These are phyloP conservation scores for Scytalidium sp. DNA, from an alignment of 2,329 filamentous ascomycete species.

Conservation along the genomic window DNA sequence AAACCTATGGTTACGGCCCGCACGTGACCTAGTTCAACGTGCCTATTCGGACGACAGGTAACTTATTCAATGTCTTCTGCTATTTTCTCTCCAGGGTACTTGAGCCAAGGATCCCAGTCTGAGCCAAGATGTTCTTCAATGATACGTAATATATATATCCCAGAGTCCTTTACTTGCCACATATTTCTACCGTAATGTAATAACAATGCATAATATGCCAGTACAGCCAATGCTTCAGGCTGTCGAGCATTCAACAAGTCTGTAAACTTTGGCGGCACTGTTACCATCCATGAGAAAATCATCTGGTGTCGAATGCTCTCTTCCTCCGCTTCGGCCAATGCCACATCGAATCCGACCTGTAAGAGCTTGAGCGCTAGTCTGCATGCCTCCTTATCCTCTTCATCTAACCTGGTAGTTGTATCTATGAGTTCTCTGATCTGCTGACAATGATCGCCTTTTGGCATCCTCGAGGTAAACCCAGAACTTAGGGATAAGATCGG, in stretches of 20 bases:
- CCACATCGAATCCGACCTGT: conserved; percentile 22
- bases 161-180: conserved; percentile 26
- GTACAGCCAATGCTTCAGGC: conserved; percentile 24
- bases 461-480: conserved; percentile 12
- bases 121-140: conserved; percentile 3
- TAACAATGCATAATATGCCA: conserved; percentile 26
- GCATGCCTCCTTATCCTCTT: conserved; percentile 23
- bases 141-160: neutral
- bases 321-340: conserved; percentile 9
- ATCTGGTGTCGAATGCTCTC: conserved; percentile 17
- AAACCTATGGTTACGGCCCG: too few relatives aligned
- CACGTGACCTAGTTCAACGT: too few relatives aligned
- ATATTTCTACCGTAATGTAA: conserved; percentile 22
- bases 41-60: too few relatives aligned
- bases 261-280: conserved; percentile 20
- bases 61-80: too few relatives aligned
- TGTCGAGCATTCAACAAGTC: conserved; percentile 16
- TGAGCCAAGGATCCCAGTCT: conserved; percentile 3
- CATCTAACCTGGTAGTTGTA: conserved; percentile 8
- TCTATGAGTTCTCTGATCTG: conserved; percentile 19
- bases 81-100: conserved; percentile 1
- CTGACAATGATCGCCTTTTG: conserved; percentile 22
- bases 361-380: conserved; percentile 21
- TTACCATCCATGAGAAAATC: conserved; percentile 25
- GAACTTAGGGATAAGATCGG: conserved; percentile 17